Base-by-base conservation (phyloP, 2,329 filamentous ascomycete genomes). In the Trichothecium sympodiale region DNA sequence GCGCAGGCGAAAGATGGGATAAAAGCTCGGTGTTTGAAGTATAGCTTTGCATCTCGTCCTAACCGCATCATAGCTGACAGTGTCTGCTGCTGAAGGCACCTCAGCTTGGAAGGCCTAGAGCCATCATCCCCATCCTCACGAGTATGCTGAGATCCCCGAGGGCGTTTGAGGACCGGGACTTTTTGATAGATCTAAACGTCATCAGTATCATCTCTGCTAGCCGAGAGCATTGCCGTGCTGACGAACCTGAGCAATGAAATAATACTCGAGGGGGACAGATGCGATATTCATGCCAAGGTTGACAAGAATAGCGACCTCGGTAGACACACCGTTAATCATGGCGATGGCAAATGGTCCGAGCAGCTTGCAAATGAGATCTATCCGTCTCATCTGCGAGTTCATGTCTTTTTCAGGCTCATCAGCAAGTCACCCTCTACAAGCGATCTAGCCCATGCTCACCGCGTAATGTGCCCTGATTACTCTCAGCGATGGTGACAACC, bases 351-450 rank as follows among this genome's bases (percentile, higher is more conserved):
- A 55, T 0, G 74, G 74, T 0, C 67, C 72, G 2, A 72, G 38
- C 2, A 78, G 58, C 44, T 78, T 78, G 54, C 73, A 77, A 13
- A 70, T 49, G 5, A 78, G 57, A 39, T 78, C 74, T 31, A 78
- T 77, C 4, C 74, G 65, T n/a, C 74, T 64, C 67, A 78, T 76
- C n/a, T 60, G 59, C 3, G 72, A 65, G 47, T 77, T 78, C 17
- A 77, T 50, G 6, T 54, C 61, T 55, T 40, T 27, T 20, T 47
- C 41, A 13, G 36, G 41, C n/a, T 42, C 14, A 37, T 28, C 26
- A 29, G 47, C 40, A 5, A 43, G 37, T n/a, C n/a, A n/a, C n/a
- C n/a, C n/a, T 28, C 8, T 15, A 5, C 15, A 32, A 32, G 16
- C 7, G 25, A 17, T 23, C n/a, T 15, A n/a, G n/a, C n/a, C n/a